These are phyloP conservation scores for Edaphochlamys debaryana DNA, from an alignment of 139 green algal genomes.

Conservation along the genomic window DNA sequence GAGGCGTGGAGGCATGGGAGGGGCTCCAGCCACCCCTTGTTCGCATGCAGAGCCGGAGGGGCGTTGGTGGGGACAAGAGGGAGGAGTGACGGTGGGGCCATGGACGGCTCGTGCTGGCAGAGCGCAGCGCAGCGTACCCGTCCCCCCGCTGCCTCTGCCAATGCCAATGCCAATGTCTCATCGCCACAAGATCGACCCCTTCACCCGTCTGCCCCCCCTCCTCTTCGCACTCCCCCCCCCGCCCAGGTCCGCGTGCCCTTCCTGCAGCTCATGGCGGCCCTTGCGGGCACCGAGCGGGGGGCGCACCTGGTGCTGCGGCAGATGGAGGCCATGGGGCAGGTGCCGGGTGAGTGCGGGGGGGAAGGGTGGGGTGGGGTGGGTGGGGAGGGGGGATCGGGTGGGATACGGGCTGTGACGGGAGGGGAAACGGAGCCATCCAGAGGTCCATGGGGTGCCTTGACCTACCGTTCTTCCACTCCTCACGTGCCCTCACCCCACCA, in stretches of 20 bases:
- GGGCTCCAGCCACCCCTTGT: too few species aligned
- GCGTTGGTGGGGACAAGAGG: too few species aligned
- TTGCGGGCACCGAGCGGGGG: slow-evolving; percentile 66
- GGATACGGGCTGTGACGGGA: background rate
- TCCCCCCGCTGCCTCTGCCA: too few species aligned
- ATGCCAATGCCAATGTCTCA: too few species aligned
- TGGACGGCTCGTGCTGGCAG: too few species aligned
- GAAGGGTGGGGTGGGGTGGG: background rate
- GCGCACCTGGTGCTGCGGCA: slow-evolving; percentile 58
- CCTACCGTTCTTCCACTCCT: too few species aligned
- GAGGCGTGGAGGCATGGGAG: background rate
- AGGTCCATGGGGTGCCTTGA: background rate
- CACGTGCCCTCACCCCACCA: background rate
- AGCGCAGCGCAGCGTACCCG: too few species aligned
- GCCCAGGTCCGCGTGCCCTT: slow-evolving; percentile 67
- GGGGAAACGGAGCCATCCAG: background rate
- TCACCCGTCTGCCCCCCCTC: too few species aligned
- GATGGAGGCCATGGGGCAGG: slow-evolving; percentile 38
- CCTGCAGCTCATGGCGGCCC: slow-evolving; percentile 70
- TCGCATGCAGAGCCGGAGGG: too few species aligned
- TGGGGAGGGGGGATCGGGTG: background rate
- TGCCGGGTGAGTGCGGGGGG: slow-evolving; percentile 21
- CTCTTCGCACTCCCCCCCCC: too few species aligned
- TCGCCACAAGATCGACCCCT: too few species aligned
- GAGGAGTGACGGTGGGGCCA: too few species aligned